These are phyloP conservation scores for Eutrema yunnanense DNA, from an alignment of 345 rosid genomes.

Conservation along the genomic window DNA sequence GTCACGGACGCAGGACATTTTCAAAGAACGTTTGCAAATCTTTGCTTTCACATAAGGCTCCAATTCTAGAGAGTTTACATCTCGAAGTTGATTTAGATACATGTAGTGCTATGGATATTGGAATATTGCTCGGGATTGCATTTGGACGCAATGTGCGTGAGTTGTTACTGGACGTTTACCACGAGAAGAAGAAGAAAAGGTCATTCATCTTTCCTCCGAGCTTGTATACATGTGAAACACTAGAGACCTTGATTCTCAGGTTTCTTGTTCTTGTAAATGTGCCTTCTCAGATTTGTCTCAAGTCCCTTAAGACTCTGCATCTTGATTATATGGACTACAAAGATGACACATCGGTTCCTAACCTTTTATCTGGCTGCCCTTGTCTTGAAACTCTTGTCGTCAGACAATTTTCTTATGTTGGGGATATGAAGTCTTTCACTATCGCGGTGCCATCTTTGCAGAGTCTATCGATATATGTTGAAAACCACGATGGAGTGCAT, in stretches of 20 bases:
- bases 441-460: background rate
- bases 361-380: slow-evolving; percentile 1
- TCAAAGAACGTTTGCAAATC: too few species aligned
- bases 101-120: too few species aligned
- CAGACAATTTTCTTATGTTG: background rate
- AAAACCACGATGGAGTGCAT: too few species aligned
- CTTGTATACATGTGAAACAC: background rate
- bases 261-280: background rate
- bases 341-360: background rate
- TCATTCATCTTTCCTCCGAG: background rate
- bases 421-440: background rate
- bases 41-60: too few species aligned
- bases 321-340: background rate
- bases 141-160: background rate
- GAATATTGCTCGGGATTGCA: too few species aligned
- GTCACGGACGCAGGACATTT: too few species aligned
- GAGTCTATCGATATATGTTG: background rate
- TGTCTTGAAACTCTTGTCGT: background rate
- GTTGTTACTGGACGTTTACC: background rate
- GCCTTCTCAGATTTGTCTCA: background rate
- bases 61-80: too few species aligned
- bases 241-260: background rate
- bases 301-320: background rate
- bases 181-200: background rate
- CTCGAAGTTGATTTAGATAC: too few species aligned